A percentile compares a stretch with the other conserved stretches of the same genome.
Evolutionary conservation across 2,329 filamentous ascomycete species (phyloP).

Genomic region (Fusarium caatingaense): DNA sequence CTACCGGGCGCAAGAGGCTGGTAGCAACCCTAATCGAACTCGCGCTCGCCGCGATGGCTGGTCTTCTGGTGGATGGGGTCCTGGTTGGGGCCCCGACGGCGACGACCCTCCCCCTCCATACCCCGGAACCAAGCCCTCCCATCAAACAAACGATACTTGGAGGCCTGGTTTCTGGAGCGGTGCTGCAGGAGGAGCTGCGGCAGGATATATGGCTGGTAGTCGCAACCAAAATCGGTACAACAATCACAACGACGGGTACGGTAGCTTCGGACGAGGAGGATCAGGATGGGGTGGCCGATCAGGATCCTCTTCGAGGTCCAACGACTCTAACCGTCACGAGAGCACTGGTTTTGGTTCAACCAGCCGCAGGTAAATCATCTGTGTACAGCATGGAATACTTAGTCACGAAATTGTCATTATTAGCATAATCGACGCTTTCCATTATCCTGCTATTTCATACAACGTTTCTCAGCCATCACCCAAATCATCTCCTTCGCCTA

Average conservation of each 20-base stretch:
- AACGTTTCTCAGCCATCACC: conserved; percentile 27
- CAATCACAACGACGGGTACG: conserved; percentile 48
- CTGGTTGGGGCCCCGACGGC: conserved; percentile 54
- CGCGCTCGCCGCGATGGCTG: conserved; percentile 46
- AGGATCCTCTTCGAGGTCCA: conserved; percentile 52
- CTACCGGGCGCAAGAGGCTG: conserved; percentile 21
- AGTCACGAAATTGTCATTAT: conserved; percentile 1
- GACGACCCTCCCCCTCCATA: conserved; percentile 66
- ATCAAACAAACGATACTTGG: conserved; percentile 64
- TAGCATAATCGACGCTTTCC: conserved; percentile 42
- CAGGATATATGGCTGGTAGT: conserved; percentile 71
- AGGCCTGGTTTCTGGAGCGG: conserved; percentile 81
- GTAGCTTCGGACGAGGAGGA: conserved; percentile 51
- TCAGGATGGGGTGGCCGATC: conserved; percentile 47
- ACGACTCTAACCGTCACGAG: conserved; percentile 64
- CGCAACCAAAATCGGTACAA: conserved; percentile 49
- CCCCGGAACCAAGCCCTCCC: conserved; percentile 54
- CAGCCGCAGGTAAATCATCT: conserved; percentile 60
- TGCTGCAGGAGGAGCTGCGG: conserved; percentile 74
- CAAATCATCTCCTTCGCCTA: conserved; percentile 26
- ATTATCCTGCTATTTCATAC: conserved; percentile 46
- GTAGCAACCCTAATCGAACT: conserved; percentile 22
- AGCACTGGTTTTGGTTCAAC: conserved; percentile 82
- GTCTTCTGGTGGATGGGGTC: conserved; percentile 53
- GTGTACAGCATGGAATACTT: not conserved